These are phyloP conservation scores for Pyrenochaeta sp. DNA, from an alignment of 2,329 filamentous ascomycete species.

Conservation along the genomic window DNA sequence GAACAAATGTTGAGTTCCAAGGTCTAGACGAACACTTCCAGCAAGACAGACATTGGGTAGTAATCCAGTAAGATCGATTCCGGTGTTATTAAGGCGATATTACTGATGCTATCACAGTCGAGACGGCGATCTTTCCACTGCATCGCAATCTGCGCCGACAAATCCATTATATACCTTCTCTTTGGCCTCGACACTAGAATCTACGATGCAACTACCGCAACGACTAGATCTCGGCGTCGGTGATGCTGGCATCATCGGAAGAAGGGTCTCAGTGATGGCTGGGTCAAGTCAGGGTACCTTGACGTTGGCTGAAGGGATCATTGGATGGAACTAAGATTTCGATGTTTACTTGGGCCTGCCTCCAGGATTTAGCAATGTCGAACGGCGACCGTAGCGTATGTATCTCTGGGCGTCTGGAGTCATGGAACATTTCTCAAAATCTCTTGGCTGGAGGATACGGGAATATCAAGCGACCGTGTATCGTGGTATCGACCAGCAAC, in stretches of 20 bases:
- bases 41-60: conserved; percentile 31
- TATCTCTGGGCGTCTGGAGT: too few species aligned
- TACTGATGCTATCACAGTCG: conserved; percentile 24
- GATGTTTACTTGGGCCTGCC: background rate
- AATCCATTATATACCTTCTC: conserved; percentile 40
- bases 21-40: conserved; percentile 22
- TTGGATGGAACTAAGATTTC: conserved; percentile 45
- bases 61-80: conserved; percentile 41
- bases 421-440: too few species aligned
- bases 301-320: conserved; percentile 42
- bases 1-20: conserved; percentile 40
- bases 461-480: too few species aligned
- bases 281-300: conserved; percentile 25
- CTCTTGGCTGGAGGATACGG: too few species aligned
- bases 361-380: background rate
- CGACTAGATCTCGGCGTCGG: conserved; percentile 43
- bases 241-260: conserved; percentile 42
- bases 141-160: conserved; percentile 1
- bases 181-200: conserved; percentile 10
- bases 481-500: too few species aligned
- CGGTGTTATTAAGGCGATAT: background rate
- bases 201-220: conserved; percentile 27
- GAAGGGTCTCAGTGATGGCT: conserved; percentile 43
- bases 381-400: background rate
- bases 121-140: conserved; percentile 40